phyloP scores from a whole-genome alignment of 2,329 filamentous ascomycete genomes.

The Monosporascus sp. region DNA sequence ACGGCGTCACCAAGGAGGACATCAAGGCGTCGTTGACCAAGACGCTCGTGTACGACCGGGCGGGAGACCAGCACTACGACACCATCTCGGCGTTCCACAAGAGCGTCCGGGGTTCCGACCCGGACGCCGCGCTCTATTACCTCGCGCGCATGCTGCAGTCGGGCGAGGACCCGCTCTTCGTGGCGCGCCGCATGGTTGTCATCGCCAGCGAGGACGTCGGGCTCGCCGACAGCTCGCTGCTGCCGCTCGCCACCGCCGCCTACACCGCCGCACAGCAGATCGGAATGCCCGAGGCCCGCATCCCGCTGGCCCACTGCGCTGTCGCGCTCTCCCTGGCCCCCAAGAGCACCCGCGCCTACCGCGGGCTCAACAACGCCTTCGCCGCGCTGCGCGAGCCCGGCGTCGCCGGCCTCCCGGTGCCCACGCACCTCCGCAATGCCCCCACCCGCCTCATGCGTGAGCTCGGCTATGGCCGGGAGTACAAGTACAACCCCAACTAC shows the following conservation, averaged over 20 bases:
- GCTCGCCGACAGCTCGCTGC: conserved; percentile 77
- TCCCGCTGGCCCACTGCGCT: conserved; percentile 82
- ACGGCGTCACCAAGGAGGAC: conserved; percentile 63
- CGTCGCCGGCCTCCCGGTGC: conserved; percentile 74
- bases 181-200: conserved; percentile 88
- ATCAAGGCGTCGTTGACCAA: conserved; percentile 83
- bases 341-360: conserved; percentile 84
- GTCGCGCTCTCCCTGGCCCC: conserved; percentile 75
- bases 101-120: conserved; percentile 78
- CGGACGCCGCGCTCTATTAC: conserved; percentile 90
- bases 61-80: conserved; percentile 95
- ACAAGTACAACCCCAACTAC: conserved; percentile 96
- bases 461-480: conserved; percentile 81
- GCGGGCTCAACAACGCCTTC: conserved; percentile 75
- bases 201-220: conserved; percentile 94
- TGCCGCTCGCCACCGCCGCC: conserved; percentile 77
- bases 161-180: conserved; percentile 87
- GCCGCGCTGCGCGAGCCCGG: conserved; percentile 77
- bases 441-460: conserved; percentile 92
- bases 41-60: conserved; percentile 90
- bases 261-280: conserved; percentile 89
- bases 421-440: conserved; percentile 84
- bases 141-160: conserved; percentile 92
- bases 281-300: conserved; percentile 90
- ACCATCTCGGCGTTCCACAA: conserved; percentile 98